Base-by-base conservation (phyloP, 352 stramenopile genomes). In the Phytophthora sp. region DNA sequence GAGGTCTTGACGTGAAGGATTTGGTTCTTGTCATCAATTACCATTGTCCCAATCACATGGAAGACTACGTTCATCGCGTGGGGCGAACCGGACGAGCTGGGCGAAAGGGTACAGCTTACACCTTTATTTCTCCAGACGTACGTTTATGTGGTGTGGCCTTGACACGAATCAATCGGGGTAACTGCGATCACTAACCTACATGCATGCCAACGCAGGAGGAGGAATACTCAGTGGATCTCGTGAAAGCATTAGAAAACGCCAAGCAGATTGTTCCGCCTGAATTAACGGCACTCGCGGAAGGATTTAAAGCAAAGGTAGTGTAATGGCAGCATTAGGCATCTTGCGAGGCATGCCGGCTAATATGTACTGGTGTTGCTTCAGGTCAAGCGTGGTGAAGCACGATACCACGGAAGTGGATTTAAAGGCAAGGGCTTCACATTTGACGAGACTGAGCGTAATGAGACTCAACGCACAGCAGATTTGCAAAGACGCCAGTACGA, bases 1-100 rank as follows among this genome's bases (percentile, higher is more conserved):
- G 98, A 48, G 98, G 98, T 55, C 85, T 99, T 35, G 98, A 99
- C 68, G 98, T 99, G 28, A 97, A 98, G 41, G 95, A 98, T 48
- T 90, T 99, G 50, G 82, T 96, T 31, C 97, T 98, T 62, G 98
- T 99, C 27, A 98, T 99, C 66, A 99, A 99, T 81, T 99, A 99
- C 69, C 97, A 98, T 45, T 98, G 94, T 45, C 98, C 98, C 0
- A 99, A 99, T 71, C 97, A 99, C 72, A 79, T 99, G 39, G 98
- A 99, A 85, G 98, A 99, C 62, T 99, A 99, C 62, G 97, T 99
- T 2, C 98, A 99, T 81, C 93, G 98, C 27, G 96, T 99, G 4
- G 98, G 97, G 6, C 76, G 97, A 49, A 99, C 97, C 18, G 97
- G 97, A 12, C 81, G 97, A 49, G 98, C 97, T 48, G 94, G 94